phyloP scores from a whole-genome alignment of 2,329 filamentous ascomycete species.

The Huntiella decipiens region DNA sequence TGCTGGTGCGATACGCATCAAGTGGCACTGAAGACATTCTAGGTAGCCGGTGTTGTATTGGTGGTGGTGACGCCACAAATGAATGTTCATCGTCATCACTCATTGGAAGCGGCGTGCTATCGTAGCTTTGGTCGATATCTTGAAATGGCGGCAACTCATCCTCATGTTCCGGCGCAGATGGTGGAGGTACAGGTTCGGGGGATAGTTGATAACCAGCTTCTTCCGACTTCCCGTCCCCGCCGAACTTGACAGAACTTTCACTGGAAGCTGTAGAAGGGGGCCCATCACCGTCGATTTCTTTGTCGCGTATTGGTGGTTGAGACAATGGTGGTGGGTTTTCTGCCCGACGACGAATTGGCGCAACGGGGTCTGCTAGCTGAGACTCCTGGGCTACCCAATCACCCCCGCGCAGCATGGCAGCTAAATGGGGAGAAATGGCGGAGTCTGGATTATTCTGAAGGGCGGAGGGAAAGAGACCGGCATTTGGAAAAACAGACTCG shows the following conservation, averaged over 20 bases:
- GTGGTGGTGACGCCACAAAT: background rate
- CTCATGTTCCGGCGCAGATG: background rate
- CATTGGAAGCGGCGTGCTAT: background rate
- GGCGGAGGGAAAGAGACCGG: background rate
- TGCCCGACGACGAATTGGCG: slow-evolving; percentile 2
- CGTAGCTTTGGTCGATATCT: background rate
- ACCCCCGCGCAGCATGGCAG: slow-evolving; percentile 1
- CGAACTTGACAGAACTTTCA: background rate
- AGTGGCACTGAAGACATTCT: slow-evolving; percentile 5
- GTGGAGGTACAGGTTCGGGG: background rate
- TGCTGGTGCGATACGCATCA: background rate
- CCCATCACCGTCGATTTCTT: slow-evolving; percentile 1
- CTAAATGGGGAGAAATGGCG: background rate
- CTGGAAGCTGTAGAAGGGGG: background rate
- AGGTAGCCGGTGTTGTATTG: background rate
- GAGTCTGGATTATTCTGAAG: background rate
- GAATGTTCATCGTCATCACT: background rate
- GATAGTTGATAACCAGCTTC: background rate
- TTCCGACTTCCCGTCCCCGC: background rate
- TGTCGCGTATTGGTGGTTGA: background rate
- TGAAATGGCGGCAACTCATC: background rate
- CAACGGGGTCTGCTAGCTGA: slow-evolving; percentile 6
- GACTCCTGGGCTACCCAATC: slow-evolving; percentile 9
- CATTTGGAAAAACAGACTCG: background rate
- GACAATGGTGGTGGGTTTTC: background rate